Evolutionary conservation across 306 rosid genomes (phyloP), one percentile per base, ranked within the genome.

Genomic region (Trifolium dubium): DNA sequence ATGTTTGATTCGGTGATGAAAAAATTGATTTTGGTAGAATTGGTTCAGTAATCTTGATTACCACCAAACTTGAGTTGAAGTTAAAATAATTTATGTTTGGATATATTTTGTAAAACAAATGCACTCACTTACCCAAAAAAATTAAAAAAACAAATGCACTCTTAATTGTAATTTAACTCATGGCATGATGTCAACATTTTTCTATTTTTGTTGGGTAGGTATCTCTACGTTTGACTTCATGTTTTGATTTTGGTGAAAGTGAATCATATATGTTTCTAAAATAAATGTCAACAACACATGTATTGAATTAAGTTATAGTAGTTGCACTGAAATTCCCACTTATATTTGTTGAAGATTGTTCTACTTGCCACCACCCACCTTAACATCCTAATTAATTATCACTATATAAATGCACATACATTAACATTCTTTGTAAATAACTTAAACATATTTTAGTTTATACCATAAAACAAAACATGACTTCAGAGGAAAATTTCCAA

Each of bases 271-370:
- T 71, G 72, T n/a, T 58, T 58, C 55, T 66, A 55, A 72, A 54
- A 75, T 8, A 32, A 8, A 51, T 50, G 82, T 79, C 77, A 82
- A 44, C 79, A 64, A 29, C 74, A 81, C 13, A 1, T 60, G 66
- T 69, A 79, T 72, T 76, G 83, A 86, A 84, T 65, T 80, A 58
- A 10, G 78, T 81, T 77, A 40, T 58, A 71, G 77, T 63, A 68
- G 80, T 64, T 85, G n/a, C 54, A 67, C 50, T 41, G 47, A 79
- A 69, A 60, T 60, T 60, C 66, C 66, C 43, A 60, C 43, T 60
- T 31, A 60, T 1, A 83, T 86, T 91, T 89, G 95, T 91, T 87
- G 85, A 55, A 18, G 86, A 81, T 67, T 80, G 92, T 82, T 89
- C 85, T 71, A 83, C 95, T 89, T 84, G 79, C 89, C 90, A 81